Conservation (phyloP, 345 rosid species). For the Linum lewisii region DNA sequence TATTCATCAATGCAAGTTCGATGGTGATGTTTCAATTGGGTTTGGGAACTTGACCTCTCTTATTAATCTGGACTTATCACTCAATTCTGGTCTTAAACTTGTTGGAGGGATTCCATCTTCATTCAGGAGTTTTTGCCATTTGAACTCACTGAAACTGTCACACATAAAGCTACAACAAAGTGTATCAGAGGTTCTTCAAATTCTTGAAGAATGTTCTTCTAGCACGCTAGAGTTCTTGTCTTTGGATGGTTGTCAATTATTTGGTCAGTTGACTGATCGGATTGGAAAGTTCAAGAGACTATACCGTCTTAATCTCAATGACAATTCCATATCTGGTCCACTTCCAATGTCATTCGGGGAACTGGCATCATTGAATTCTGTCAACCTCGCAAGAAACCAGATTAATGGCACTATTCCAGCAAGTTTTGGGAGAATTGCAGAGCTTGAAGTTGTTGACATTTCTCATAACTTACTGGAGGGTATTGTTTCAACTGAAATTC, state of each 20-base stretch:
- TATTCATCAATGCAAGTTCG: background rate
- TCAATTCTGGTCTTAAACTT: background rate
- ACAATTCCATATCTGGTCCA: background rate
- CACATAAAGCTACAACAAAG: background rate
- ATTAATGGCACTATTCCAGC: conserved; percentile 9
- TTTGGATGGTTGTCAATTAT: conserved; percentile 9
- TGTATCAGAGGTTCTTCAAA: background rate
- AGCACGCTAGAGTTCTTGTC: conserved; percentile 14
- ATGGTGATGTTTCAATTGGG: conserved; percentile 14
- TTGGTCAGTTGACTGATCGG: conserved; percentile 15
- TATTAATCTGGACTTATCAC: conserved; percentile 1
- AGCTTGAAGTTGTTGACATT: conserved; percentile 1
- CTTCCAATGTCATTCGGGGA: background rate
- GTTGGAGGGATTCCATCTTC: conserved; percentile 16
- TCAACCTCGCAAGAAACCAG: background rate
- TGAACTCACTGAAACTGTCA: background rate
- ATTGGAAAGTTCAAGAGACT: conserved; percentile 12
- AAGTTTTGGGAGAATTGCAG: conserved; percentile 10
- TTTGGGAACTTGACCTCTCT: conserved; percentile 17
- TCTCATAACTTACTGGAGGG: conserved; percentile 19
- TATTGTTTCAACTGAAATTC: conserved; percentile 11
- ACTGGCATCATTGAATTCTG: conserved; percentile 6
- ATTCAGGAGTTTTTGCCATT: conserved; percentile 12
- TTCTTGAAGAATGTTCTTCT: conserved; percentile 10
- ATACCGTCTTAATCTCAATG: background rate